These are phyloP conservation scores for Tuctoria greenei DNA, from an alignment of 176 grass and related monocot genomes.

Conservation along the genomic window DNA sequence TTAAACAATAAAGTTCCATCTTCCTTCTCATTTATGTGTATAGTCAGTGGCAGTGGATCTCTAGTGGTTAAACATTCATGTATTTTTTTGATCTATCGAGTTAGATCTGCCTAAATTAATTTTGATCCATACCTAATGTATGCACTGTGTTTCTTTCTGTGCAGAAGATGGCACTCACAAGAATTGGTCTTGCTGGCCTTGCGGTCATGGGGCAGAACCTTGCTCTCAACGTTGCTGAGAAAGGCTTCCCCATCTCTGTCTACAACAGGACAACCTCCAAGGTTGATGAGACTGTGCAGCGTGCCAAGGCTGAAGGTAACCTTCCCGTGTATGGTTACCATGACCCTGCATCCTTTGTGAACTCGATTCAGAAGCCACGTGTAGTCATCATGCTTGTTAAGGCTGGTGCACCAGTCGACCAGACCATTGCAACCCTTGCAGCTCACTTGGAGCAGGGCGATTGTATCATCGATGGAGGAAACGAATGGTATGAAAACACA, in stretches of 20 bases:
- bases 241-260: slow-evolving; percentile 86
- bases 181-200: slow-evolving; percentile 67
- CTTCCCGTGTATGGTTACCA: slow-evolving; percentile 70
- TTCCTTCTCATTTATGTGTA: neutral
- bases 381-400: slow-evolving; percentile 86
- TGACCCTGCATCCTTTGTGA: slow-evolving; percentile 62
- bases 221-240: slow-evolving; percentile 74
- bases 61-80: neutral
- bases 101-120: neutral
- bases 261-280: slow-evolving; percentile 87
- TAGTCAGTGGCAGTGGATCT: neutral
- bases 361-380: slow-evolving; percentile 80
- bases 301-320: slow-evolving; percentile 64
- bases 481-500: slow-evolving; percentile 89
- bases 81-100: neutral
- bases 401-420: slow-evolving; percentile 77
- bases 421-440: slow-evolving; percentile 67
- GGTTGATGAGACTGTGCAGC: slow-evolving; percentile 70
- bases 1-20: neutral
- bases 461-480: slow-evolving; percentile 79
- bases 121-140: neutral
- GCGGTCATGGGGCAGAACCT: slow-evolving; percentile 91
- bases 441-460: slow-evolving; percentile 75
- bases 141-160: neutral
- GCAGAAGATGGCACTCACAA: slow-evolving; percentile 50